Evolutionary conservation across 2,329 filamentous ascomycete genomes (phyloP), one percentile per base, ranked within the genome.

Genomic region (Aspergillus brasiliensis): DNA sequence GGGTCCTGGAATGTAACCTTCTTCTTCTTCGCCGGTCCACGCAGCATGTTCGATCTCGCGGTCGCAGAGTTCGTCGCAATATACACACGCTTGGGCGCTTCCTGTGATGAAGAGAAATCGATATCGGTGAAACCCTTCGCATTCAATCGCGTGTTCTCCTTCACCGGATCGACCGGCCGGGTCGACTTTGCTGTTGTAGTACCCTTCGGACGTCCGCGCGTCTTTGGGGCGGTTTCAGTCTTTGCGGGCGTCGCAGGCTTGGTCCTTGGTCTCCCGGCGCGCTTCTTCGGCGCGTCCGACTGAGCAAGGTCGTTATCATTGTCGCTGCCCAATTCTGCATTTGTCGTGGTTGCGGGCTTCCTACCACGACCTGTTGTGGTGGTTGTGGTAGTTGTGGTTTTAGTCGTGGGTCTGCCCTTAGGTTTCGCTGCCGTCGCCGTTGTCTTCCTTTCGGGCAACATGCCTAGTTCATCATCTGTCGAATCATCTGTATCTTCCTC

Each of bases 1-100:
- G 71, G 62, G 57, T 81, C 77, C 57, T 79, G 71, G 62, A 82
- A 82, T 2, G 79, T 81, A 23, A 82, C 81, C 44, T 75, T 81
- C 69, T 80, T 81, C 66, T 75, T 77, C 53, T 75, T 72, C 1
- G 71, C 69, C 8, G 71, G 69, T 7, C 72, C 72, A 23, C 68
- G 70, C 27, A 70, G 53, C 38, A 71, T 57, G 51, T 71, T 75
- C 42, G 74, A 71, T 10, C 70, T 66, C 62, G 71, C 68, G 0
- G 61, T 60, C 11, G 68, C 66, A 3, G 73, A 75, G 31, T 68
- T 66, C 0, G 71, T 74, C 10, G 69, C 65, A 34, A 74, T 69
- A 17, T 65, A 59, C 3, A 74, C 65, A 7, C 69, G 65, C 44
- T 60, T 72, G 1, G 68, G 64, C 17, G 53, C 60, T 25, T 56